Evolutionary conservation across 2,329 filamentous ascomycete genomes (phyloP).

Genomic region (Scorias spongiosa): DNA sequence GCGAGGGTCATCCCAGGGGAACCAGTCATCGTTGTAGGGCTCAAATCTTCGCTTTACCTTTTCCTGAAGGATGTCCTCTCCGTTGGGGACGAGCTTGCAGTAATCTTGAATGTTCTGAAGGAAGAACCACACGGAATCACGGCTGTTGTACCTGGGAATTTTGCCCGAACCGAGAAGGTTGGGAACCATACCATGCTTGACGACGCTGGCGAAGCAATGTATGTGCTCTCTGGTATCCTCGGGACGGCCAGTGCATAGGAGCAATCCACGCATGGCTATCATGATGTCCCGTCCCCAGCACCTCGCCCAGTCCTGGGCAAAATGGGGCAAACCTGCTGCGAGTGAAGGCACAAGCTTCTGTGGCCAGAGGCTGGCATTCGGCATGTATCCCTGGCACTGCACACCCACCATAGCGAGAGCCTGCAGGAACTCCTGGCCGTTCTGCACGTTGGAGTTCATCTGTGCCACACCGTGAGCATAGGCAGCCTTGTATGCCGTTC

Average conservation of each 20-base stretch:
- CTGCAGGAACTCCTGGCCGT: slow-evolving; percentile 79
- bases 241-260: slow-evolving; percentile 76
- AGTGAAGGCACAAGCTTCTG: slow-evolving; percentile 70
- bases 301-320: slow-evolving; percentile 82
- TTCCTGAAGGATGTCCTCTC: slow-evolving; percentile 56
- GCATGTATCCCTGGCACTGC: slow-evolving; percentile 77
- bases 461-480: slow-evolving; percentile 63
- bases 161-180: slow-evolving; percentile 81
- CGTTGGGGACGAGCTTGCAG: slow-evolving; percentile 63
- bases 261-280: slow-evolving; percentile 85
- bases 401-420: slow-evolving; percentile 80
- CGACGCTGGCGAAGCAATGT: slow-evolving; percentile 79
- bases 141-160: slow-evolving; percentile 80
- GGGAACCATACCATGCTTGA: slow-evolving; percentile 97
- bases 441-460: slow-evolving; percentile 60
- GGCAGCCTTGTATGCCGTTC: slow-evolving; percentile 74
- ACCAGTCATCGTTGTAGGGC: slow-evolving; percentile 93
- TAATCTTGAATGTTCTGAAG: slow-evolving; percentile 94
- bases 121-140: slow-evolving; percentile 97
- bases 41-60: slow-evolving; percentile 73
- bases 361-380: slow-evolving; percentile 82
- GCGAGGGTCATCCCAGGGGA: slow-evolving; percentile 60
- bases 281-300: slow-evolving; percentile 98
- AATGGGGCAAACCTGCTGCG: slow-evolving; percentile 86
- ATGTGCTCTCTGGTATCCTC: slow-evolving; percentile 88